Base-by-base conservation (phyloP, 768 basidiomycete species). In the Phylloporus arenicola region DNA sequence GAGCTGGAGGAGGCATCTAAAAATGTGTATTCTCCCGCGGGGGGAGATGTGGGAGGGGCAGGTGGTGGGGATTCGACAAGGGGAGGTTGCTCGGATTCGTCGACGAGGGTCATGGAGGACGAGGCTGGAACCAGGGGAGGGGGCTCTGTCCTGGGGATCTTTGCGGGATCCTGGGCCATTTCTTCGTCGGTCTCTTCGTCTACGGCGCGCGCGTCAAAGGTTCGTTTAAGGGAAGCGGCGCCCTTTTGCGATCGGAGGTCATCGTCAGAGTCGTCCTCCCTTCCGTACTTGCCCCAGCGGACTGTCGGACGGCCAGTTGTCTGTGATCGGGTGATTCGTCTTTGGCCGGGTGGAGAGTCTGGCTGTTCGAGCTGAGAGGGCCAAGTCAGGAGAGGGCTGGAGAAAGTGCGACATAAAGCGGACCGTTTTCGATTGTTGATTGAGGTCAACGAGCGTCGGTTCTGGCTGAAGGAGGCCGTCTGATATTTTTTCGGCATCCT, bases 1-100 rank as follows among this genome's bases (percentile, higher is more conserved):
- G 67, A 68, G 42, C 68, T 68, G 30, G 68, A 68, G 4, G 67
- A 70, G 37, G 67, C 68, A 19, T 68, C 67, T 38, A 68, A 55
- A 19, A 68, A 68, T 37, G 67, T 68, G 22, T 69, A 68, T 56
- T 68, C 68, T 37, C 68, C 67, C 2, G 68, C 7, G 13, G 62
- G 60, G 5, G 68, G 67, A 8, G 68, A 64, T 10, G 48, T n/a
- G 34, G 51, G 55, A 22, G 64, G 42, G 3, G 49, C 24, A 20
- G 38, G 24, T 6, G 57, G 50, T 13, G 47, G 33, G 1, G 17
- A 30, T 11, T 64, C 55, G 20, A 38, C 34, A n/a, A 43, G 30
- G 11, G 53, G 50, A 20, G 33, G 48, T 16, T 55, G 39, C 20
- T 61, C 57, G 5, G 30, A 7, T 24, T 61, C 64, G n/a, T 66